Base-by-base conservation (phyloP, 2,329 filamentous ascomycete species). In the Ceratocystis cacaofunesta region DNA sequence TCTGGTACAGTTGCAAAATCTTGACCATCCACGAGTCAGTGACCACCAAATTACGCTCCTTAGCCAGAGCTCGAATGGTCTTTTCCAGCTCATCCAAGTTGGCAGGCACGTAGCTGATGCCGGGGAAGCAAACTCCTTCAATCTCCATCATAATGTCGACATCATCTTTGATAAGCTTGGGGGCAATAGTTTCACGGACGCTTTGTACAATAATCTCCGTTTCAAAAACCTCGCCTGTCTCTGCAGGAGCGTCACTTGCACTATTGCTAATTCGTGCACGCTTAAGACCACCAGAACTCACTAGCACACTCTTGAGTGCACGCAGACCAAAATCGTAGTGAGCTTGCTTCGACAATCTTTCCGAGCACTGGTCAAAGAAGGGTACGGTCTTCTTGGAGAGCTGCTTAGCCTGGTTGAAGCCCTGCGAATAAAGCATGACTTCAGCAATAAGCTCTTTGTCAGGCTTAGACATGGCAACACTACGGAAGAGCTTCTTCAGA, bases 401-500 rank as follows among this genome's bases (percentile, higher is more conserved):
- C 67, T 87, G 80, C 77, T 97, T 99, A 44, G 94, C 94, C 75
- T 96, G 90, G 71, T 90, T 95, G 80, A 99, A 99, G 72, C 94
- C 94, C 75, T 99, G 94, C 0, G 95, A 99, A 81, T 96, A 99
- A 44, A 99, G 85, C 95, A 99, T 99, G 72, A 99, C 94, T 78
- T 99, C 94, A 44, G 94, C 91, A 76, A 99, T 99, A 66, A 99
- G 87, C 76, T 99, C 95, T 76, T 99, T 99, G 79, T 99, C 95
- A 0, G 94, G 94, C 77, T 97, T 99, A 10, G 94, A 99, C 94
- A 99, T 99, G 68, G 94, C 94, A 63, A 99, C 92, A 72, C 94
- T 99, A 73, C 95, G 87, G 85, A 99, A 99, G 50, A 99, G 80
- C 77, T 99, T 99, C 85, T 99, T 99, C 78, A 99, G 77, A 75